Conservation (phyloP, 768 basidiomycete species). For the Amanita rimosa region DNA sequence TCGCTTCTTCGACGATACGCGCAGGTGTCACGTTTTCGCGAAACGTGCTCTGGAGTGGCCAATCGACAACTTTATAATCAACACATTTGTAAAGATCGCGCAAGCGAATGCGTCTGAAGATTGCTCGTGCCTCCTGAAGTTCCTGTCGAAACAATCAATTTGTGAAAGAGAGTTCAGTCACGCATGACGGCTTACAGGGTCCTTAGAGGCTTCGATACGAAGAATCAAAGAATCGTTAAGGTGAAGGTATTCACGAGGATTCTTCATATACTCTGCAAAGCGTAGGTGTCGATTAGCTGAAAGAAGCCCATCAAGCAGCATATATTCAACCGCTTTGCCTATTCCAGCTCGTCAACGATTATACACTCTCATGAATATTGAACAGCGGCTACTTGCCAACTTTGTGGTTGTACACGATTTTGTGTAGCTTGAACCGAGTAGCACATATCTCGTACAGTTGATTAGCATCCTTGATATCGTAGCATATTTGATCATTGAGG, state of each 20-base stretch:
- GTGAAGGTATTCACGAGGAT: conserved; percentile 49
- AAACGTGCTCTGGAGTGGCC: conserved; percentile 24
- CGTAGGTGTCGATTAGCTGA: conserved; percentile 54
- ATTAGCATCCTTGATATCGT: conserved; percentile 73
- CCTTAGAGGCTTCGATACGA: conserved; percentile 42
- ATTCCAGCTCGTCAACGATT: conserved; percentile 1
- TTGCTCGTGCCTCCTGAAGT: conserved; percentile 42
- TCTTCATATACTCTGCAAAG: conserved; percentile 41
- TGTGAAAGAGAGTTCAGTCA: not conserved
- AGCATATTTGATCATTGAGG: conserved; percentile 65
- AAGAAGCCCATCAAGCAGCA: conserved; percentile 71
- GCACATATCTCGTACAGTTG: conserved; percentile 65
- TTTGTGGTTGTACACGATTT: conserved; percentile 76
- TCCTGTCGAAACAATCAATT: conserved; percentile 27
- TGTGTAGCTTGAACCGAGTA: conserved; percentile 72
- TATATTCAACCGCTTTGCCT: conserved; percentile 75
- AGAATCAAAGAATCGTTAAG: conserved; percentile 62
- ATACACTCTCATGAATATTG: not conserved
- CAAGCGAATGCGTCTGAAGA: conserved; percentile 47
- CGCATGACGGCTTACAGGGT: conserved; percentile 27
- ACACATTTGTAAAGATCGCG: conserved; percentile 65
- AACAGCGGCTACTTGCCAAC: conserved; percentile 30
- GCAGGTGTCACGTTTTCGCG: conserved; percentile 26
- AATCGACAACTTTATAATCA: conserved; percentile 47
- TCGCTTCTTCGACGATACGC: conserved; percentile 32